These are phyloP conservation scores for Cryptosporidium andersoni DNA, from an alignment of 169 alveolate species.

Conservation along the genomic window DNA sequence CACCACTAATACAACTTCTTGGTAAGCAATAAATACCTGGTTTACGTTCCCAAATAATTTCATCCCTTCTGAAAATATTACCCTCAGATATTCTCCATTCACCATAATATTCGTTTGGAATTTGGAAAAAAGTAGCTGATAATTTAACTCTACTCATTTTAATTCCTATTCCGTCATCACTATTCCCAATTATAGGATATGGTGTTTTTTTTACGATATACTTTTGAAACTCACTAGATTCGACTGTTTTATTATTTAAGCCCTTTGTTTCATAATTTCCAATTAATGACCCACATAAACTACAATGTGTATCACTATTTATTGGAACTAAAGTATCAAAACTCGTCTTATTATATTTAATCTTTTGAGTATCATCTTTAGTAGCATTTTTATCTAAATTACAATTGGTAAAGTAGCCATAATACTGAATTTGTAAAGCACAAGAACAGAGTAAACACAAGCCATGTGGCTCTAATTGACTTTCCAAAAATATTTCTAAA, in stretches of 20 bases:
- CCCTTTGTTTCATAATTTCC: background rate
- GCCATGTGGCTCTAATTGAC: slow-evolving; percentile 35
- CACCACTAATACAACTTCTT: slow-evolving; percentile 64
- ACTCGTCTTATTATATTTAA: slow-evolving; percentile 44
- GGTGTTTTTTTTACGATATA: slow-evolving; percentile 63
- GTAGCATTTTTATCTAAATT: background rate
- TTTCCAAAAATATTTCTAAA: slow-evolving; percentile 25
- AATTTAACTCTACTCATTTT: slow-evolving; percentile 50
- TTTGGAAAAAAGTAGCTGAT: slow-evolving; percentile 45
- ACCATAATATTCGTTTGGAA: slow-evolving; percentile 40
- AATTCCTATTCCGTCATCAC: slow-evolving; percentile 49
- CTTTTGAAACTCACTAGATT: background rate
- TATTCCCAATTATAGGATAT: slow-evolving; percentile 47
- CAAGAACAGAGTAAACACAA: slow-evolving; percentile 52
- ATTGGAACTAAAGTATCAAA: slow-evolving; percentile 13
- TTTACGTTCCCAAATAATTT: slow-evolving; percentile 58
- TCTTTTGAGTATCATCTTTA: slow-evolving; percentile 2
- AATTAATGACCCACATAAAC: slow-evolving; percentile 55
- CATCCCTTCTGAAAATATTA: slow-evolving; percentile 53
- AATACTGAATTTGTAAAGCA: slow-evolving; percentile 27
- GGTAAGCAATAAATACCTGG: slow-evolving; percentile 67
- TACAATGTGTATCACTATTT: slow-evolving; percentile 44
- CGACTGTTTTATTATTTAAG: background rate
- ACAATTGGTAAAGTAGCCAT: slow-evolving; percentile 22
- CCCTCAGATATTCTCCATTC: slow-evolving; percentile 62